Percentiles rank a stretch among this genome's conserved stretches.
phyloP scores from a whole-genome alignment of 805 yeast genomes.

The Candida parachauliodes region DNA sequence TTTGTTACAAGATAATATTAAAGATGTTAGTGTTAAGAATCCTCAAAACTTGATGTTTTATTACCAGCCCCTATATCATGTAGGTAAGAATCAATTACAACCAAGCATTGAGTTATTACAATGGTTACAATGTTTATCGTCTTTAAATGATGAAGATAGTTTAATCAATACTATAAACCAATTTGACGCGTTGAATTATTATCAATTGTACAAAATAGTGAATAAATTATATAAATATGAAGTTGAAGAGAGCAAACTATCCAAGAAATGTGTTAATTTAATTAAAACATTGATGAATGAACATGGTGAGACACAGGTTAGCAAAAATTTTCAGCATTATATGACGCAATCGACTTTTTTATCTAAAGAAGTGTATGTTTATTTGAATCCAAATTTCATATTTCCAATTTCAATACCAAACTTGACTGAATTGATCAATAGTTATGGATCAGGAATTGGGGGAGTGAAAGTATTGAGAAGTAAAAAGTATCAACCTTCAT shows the following conservation, averaged over 20 bases:
- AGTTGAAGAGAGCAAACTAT: slow-evolving; percentile 68
- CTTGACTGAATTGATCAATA: slow-evolving; percentile 63
- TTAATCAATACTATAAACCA: slow-evolving; percentile 51
- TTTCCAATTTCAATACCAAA: slow-evolving; percentile 68
- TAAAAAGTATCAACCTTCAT: slow-evolving; percentile 60
- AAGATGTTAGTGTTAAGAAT: slow-evolving; percentile 20
- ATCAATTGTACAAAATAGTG: slow-evolving; percentile 65
- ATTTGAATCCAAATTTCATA: slow-evolving; percentile 50
- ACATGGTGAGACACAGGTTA: slow-evolving; percentile 36
- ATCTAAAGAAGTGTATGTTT: slow-evolving; percentile 39
- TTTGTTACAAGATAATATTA: slow-evolving; percentile 16
- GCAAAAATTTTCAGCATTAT: slow-evolving; percentile 26
- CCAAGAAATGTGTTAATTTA: slow-evolving; percentile 30
- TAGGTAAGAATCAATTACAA: slow-evolving; percentile 63
- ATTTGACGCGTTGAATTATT: slow-evolving; percentile 57
- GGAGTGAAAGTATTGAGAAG: slow-evolving; percentile 55
- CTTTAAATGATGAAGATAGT: slow-evolving; percentile 62
- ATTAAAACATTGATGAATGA: slow-evolving; percentile 30
- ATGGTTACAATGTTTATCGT: slow-evolving; percentile 85
- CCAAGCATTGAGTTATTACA: slow-evolving; percentile 79
- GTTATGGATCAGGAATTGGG: slow-evolving; percentile 75
- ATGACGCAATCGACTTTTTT: slow-evolving; percentile 39
- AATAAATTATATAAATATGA: slow-evolving; percentile 77
- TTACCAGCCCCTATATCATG: slow-evolving; percentile 59
- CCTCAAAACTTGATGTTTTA: slow-evolving; percentile 54